Evolutionary conservation across 2,329 filamentous ascomycete genomes (phyloP).

Genomic region (Scedosporium dehoogii): DNA sequence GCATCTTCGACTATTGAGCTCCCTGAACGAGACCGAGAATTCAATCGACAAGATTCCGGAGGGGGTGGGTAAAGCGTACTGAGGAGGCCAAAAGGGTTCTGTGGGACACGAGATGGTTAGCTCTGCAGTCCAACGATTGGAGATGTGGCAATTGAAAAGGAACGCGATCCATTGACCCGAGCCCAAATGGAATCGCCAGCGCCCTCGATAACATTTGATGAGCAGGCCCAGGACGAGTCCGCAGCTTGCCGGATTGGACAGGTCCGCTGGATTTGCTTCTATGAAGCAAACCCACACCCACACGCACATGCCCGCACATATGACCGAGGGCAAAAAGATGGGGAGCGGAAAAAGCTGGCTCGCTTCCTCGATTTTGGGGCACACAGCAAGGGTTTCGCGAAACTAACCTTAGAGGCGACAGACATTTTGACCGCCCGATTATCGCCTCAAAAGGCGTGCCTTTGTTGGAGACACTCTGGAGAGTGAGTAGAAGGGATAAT

Average conservation of each 20-base stretch:
- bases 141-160: constrained; percentile 3
- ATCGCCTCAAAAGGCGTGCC: constrained; percentile 42
- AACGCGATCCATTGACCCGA: not conserved
- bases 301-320: no score
- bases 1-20: constrained; percentile 7
- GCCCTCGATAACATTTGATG: no score
- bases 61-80: constrained; percentile 50
- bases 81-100: constrained; percentile 99
- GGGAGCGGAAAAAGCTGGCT: not conserved
- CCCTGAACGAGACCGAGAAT: constrained; percentile 5
- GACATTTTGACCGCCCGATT: constrained; percentile 48
- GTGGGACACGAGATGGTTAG: constrained; percentile 11
- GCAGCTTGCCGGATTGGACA: no score
- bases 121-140: constrained; percentile 15
- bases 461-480: constrained; percentile 12
- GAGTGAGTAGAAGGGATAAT: constrained; percentile 3
- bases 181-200: no score
- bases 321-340: not conserved
- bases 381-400: constrained; percentile 5
- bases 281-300: no score
- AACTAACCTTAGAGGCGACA: constrained; percentile 50
- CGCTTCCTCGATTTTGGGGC: not conserved
- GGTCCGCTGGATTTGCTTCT: no score
- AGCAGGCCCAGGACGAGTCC: no score
- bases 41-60: constrained; percentile 11